A percentile compares a stretch with the other conserved stretches of the same genome.
phyloP scores from a whole-genome alignment of 495 filamentous ascomycete species.

The Apiosordaria backusii region DNA sequence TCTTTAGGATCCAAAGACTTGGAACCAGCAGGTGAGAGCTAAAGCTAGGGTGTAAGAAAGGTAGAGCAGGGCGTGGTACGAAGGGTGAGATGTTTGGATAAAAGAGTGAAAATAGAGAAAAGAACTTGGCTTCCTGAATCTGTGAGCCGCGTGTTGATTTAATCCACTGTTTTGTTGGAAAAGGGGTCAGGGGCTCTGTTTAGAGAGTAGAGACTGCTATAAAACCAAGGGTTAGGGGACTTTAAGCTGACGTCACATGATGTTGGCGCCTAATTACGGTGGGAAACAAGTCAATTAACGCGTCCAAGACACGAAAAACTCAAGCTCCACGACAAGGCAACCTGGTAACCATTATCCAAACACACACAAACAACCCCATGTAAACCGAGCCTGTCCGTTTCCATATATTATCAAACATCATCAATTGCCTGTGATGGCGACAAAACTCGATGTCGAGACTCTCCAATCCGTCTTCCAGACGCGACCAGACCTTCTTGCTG shows the following conservation, averaged over 20 bases:
- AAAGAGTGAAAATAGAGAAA: neutral
- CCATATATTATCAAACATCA: neutral
- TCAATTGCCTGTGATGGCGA: conserved; percentile 33
- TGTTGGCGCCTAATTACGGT: neutral
- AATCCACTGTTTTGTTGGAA: neutral
- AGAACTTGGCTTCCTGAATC: neutral
- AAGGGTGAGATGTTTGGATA: neutral
- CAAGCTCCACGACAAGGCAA: conserved; percentile 1
- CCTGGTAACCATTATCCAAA: neutral
- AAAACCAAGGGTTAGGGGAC: neutral
- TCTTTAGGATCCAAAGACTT: no score
- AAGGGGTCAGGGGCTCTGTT: neutral
- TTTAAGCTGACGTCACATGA: conserved; percentile 8
- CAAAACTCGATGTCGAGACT: conserved; percentile 39
- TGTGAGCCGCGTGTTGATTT: neutral
- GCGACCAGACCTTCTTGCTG: conserved; percentile 44
- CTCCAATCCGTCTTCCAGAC: conserved; percentile 43
- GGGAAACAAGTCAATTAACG: neutral
- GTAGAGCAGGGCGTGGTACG: neutral
- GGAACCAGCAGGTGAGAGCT: no score
- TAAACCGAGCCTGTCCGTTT: neutral
- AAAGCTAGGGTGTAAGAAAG: neutral
- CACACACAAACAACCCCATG: neutral
- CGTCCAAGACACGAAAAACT: neutral
- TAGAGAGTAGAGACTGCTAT: no score